Evolutionary conservation across 1,284 basidiomycete species (phyloP).

Genomic region (Tilletia caries): DNA sequence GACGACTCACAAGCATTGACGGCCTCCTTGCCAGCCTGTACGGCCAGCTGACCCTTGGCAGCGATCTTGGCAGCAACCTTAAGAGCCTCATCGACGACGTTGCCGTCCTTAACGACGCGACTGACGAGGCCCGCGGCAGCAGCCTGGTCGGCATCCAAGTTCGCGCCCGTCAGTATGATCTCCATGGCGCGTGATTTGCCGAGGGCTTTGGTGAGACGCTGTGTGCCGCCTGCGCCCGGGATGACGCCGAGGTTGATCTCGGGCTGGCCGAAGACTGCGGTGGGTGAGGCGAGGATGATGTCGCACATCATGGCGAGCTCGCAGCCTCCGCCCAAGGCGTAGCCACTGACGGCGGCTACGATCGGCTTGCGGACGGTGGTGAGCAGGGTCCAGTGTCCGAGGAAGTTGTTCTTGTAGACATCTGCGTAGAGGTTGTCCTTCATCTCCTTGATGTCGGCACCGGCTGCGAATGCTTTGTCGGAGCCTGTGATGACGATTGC

Average conservation of each 20-base stretch:
- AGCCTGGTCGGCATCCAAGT: constrained; percentile 75
- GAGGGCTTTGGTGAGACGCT: constrained; percentile 77
- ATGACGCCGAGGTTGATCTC: constrained; percentile 97
- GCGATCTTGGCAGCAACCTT: constrained; percentile 77
- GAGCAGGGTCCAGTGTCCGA: constrained; percentile 80
- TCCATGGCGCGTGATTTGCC: constrained; percentile 97
- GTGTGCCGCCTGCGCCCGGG: constrained; percentile 79
- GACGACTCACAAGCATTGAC: constrained; percentile 74
- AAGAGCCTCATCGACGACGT: constrained; percentile 84
- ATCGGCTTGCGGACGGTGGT: constrained; percentile 80
- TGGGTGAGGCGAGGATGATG: constrained; percentile 90
- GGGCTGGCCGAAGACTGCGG: constrained; percentile 90
- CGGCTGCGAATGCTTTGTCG: constrained; percentile 83
- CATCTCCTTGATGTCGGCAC: constrained; percentile 91
- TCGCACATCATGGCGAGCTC: constrained; percentile 96
- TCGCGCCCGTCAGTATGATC: constrained; percentile 75
- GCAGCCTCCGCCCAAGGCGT: constrained; percentile 92
- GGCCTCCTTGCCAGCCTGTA: constrained; percentile 89
- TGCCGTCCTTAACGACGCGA: constrained; percentile 65
- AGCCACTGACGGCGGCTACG: constrained; percentile 92
- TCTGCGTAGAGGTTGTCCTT: constrained; percentile 81
- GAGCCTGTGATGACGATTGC: constrained; percentile 92
- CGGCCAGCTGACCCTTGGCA: constrained; percentile 76
- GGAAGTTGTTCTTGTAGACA: constrained; percentile 82
- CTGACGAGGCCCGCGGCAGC: constrained; percentile 80